Base-by-base conservation (phyloP, 108 stramenopile species). In the Poteriospumella lacustris region DNA sequence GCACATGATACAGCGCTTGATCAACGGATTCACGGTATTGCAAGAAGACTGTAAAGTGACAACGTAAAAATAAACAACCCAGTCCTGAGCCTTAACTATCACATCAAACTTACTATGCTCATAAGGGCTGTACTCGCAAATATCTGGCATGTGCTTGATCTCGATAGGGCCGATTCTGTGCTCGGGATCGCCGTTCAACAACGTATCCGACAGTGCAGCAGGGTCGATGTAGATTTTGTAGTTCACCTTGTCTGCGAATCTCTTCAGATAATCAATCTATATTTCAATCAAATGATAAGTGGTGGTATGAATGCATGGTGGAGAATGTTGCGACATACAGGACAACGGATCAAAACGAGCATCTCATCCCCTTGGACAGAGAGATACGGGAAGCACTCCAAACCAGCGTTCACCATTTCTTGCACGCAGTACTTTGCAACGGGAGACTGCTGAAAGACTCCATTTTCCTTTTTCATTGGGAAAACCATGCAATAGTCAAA, bases 401-500 rank as follows among this genome's bases (percentile, higher is more conserved):
- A 38, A 29, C 70, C 70, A 15, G 70, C 70, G 42, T 56, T 73
- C 28, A 34, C 3, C 12, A 73, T 73, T 73, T 9, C 12, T 42
- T 73, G 43, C 5, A 73, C 9, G 31, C n/a, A 75, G 34, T 62
- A 33, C n/a, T 62, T 68, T n/a, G 76, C 77, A 58, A 38, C 62
- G 1, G 24, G 24, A 29, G 79, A 42, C 58, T 70, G 31, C 60
- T 36, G 59, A 38, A 64, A 58, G 34, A 39, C 19, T 31, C 59
- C 78, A 12, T 67, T 78, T 24, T 59, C 68, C n/a, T 67, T 1
- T 15, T 62, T 40, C 19, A 73, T 58, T 76, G 72, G 72, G 77
- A 82, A 82, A 15, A 82, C 81, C 76, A 82, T 77, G 15, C 79
- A 78, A 39, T 82, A 82, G 76, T 82, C 81, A 36, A 60, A 82